Percentiles rank a stretch among this genome's conserved stretches.
These are phyloP conservation scores for Antarctomyces pellizariae DNA, from an alignment of 495 filamentous ascomycete genomes.

Conservation along the genomic window DNA sequence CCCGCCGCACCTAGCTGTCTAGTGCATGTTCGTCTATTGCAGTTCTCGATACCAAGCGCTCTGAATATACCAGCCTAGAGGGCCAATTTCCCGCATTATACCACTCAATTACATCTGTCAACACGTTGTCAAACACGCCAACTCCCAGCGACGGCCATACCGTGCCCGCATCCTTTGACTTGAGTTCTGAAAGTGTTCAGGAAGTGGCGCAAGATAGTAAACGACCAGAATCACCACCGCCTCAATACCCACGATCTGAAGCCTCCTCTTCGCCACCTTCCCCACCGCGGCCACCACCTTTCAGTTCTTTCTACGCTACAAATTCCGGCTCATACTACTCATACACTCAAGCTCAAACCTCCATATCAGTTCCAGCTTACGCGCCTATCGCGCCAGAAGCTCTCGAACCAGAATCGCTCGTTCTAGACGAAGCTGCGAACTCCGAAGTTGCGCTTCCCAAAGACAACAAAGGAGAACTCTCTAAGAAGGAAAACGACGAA, in stretches of 20 bases:
- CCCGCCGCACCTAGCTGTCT: no score
- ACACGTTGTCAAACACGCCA: constrained; percentile 49
- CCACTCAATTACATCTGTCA: no score
- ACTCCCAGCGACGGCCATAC: constrained; percentile 39
- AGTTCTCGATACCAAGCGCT: no score
- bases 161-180: constrained; percentile 28
- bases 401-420: constrained; percentile 9
- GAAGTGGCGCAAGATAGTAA: constrained; percentile 8
- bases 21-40: no score
- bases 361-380: constrained; percentile 38
- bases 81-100: no score
- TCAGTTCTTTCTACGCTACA: constrained; percentile 32
- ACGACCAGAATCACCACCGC: constrained; percentile 29
- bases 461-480: constrained; percentile 50
- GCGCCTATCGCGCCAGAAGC: constrained; percentile 23
- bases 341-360: constrained; percentile 26
- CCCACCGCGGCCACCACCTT: constrained; percentile 33
- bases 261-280: constrained; percentile 33
- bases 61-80: no score
- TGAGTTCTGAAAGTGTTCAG: constrained; percentile 12
- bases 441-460: constrained; percentile 63
- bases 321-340: constrained; percentile 8
- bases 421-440: constrained; percentile 32
- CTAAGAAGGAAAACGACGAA: constrained; percentile 51
- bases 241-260: constrained; percentile 34